These are phyloP conservation scores for Saccharomycopsis fermentans DNA, from an alignment of 805 yeast genomes.

Conservation along the genomic window DNA sequence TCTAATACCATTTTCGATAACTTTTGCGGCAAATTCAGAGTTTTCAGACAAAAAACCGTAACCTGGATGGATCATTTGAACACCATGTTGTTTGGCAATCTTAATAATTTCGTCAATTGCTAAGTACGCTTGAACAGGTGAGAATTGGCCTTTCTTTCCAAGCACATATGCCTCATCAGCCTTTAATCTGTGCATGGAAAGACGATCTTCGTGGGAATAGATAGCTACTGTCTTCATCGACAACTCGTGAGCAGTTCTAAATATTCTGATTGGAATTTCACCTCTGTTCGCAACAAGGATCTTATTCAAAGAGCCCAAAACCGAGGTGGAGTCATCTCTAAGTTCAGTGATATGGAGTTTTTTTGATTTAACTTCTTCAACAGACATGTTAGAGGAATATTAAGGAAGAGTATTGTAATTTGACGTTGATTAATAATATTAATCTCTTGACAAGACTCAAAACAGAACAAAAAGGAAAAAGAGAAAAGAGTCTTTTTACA, in stretches of 20 bases:
- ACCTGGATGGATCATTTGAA: conserved; percentile 87
- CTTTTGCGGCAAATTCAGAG: conserved; percentile 87
- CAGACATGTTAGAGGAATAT: conserved; percentile 9
- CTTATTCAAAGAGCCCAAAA: conserved; percentile 36
- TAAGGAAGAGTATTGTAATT: neutral
- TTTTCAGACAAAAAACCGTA: conserved; percentile 87
- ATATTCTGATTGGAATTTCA: conserved; percentile 79
- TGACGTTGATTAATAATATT: neutral
- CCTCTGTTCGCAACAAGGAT: conserved; percentile 79
- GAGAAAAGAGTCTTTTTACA: conserved; percentile 18
- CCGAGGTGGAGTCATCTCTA: conserved; percentile 18
- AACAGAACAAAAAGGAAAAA: neutral
- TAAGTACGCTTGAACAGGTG: conserved; percentile 93
- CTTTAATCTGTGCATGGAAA: conserved; percentile 89
- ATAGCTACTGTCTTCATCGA: conserved; percentile 96
- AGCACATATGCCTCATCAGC: conserved; percentile 91
- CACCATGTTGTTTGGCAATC: conserved; percentile 70
- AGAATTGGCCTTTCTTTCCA: conserved; percentile 78
- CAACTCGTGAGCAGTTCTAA: conserved; percentile 94
- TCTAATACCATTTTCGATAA: conserved; percentile 79
- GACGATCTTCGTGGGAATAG: conserved; percentile 90
- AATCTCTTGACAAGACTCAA: neutral
- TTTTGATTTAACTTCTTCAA: conserved; percentile 5
- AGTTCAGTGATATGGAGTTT: conserved; percentile 13
- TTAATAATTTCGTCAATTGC: conserved; percentile 90